phyloP scores from a whole-genome alignment of 371 early-diverging fungal species.

The Mucor circinelloides region DNA sequence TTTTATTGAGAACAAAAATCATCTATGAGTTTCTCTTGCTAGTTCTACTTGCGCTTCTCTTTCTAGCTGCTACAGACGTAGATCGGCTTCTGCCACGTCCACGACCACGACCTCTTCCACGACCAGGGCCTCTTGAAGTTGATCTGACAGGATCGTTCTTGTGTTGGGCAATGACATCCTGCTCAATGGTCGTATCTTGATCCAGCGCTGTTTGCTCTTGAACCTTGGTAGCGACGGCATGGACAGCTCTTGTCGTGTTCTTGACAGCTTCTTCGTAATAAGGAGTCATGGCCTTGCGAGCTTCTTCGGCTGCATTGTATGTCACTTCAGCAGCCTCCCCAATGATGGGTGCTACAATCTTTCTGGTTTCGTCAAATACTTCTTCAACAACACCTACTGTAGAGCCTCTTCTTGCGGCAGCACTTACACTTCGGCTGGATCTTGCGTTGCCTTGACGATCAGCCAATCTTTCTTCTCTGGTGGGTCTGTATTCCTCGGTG shows the following conservation, averaged over 20 bases:
- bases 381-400: constrained; percentile 1
- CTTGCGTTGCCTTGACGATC: background rate
- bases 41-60: constrained; percentile 15
- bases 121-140: background rate
- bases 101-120: background rate
- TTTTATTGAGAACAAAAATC: background rate
- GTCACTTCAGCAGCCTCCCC: constrained; percentile 4
- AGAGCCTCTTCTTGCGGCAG: background rate
- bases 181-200: constrained; percentile 14
- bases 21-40: background rate
- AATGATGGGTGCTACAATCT: background rate
- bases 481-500: constrained; percentile 16
- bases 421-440: constrained; percentile 9
- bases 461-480: background rate
- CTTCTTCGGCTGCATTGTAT: background rate
- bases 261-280: constrained; percentile 14
- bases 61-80: background rate
- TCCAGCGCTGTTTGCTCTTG: constrained; percentile 6
- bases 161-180: constrained; percentile 18
- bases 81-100: background rate
- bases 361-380: background rate
- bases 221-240: constrained; percentile 6
- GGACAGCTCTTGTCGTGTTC: background rate
- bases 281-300: background rate
- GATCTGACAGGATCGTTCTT: background rate